Conservation (phyloP, 108 stramenopile species). For the Nitzschia putrida region DNA sequence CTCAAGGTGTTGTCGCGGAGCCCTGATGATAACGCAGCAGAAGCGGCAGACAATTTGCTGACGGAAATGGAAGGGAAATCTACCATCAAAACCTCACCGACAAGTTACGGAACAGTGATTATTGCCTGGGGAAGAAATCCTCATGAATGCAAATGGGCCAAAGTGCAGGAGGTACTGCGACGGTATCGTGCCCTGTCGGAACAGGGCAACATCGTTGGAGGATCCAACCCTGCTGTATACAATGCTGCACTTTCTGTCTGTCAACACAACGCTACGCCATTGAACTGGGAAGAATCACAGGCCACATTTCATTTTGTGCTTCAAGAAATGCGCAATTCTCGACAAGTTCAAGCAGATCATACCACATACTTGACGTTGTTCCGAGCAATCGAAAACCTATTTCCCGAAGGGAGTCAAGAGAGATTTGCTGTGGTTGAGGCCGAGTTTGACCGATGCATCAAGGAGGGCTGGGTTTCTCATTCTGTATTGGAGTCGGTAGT, state of each 20-base stretch:
- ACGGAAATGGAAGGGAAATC: slow-evolving; percentile 20
- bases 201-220: neutral
- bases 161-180: slow-evolving; percentile 20
- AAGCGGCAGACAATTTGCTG: slow-evolving; percentile 27
- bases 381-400: neutral
- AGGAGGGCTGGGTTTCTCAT: slow-evolving; percentile 26
- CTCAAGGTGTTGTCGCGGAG: slow-evolving; percentile 42
- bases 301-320: slow-evolving; percentile 9
- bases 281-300: slow-evolving; percentile 1
- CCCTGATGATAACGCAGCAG: slow-evolving; percentile 21
- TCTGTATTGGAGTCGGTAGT: slow-evolving; percentile 13
- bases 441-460: slow-evolving; percentile 29
- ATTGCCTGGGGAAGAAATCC: slow-evolving; percentile 43
- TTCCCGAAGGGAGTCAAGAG: neutral
- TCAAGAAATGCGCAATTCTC: slow-evolving; percentile 7
- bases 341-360: slow-evolving; percentile 20
- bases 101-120: slow-evolving; percentile 29
- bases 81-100: slow-evolving; percentile 11
- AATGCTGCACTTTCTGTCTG: slow-evolving; percentile 44
- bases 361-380: slow-evolving; percentile 29
- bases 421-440: slow-evolving; percentile 10
- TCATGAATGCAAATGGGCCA: slow-evolving; percentile 20
- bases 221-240: slow-evolving; percentile 16
- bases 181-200: slow-evolving; percentile 6
- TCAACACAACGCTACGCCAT: slow-evolving; percentile 29